Evolutionary conservation across 352 stramenopile genomes (phyloP).

Genomic region (Hyaloperonospora arabidopsidis): DNA sequence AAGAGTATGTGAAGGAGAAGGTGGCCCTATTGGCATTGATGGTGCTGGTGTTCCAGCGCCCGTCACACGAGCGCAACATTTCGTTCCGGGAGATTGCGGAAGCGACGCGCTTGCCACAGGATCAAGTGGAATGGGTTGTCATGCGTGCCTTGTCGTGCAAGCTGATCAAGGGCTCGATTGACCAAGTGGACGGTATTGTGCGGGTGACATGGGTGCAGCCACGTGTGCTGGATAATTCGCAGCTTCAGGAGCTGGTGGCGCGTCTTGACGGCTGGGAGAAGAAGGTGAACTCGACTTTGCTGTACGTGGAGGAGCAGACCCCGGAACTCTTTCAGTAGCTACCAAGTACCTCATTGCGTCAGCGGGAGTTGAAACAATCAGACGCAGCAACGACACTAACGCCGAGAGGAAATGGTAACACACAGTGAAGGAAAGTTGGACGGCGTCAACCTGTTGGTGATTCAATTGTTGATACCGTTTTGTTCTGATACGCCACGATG

Average conservation of each 20-base stretch:
- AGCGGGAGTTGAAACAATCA: conserved; percentile 6
- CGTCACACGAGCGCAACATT: conserved; percentile 89
- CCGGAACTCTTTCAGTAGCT: conserved; percentile 79
- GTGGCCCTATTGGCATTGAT: conserved; percentile 95
- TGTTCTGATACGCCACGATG: conserved; percentile 1
- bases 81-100: conserved; percentile 91
- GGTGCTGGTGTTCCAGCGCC: conserved; percentile 94
- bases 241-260: conserved; percentile 65
- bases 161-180: conserved; percentile 92
- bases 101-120: conserved; percentile 66
- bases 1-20: conserved; percentile 96
- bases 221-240: conserved; percentile 72
- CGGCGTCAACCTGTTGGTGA: not conserved
- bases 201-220: conserved; percentile 94
- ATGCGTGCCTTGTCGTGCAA: conserved; percentile 95
- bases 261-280: conserved; percentile 70
- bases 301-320: conserved; percentile 83
- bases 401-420: conserved; percentile 12
- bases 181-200: conserved; percentile 90
- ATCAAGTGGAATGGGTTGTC: conserved; percentile 97
- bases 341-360: conserved; percentile 3
- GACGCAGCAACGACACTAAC: conserved; percentile 8
- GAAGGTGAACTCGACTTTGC: conserved; percentile 77
- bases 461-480: conserved; percentile 2
- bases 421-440: conserved; percentile 12